These are phyloP conservation scores for Akanthomyces lecanii DNA, from an alignment of 2,329 filamentous ascomycete species.

Conservation along the genomic window DNA sequence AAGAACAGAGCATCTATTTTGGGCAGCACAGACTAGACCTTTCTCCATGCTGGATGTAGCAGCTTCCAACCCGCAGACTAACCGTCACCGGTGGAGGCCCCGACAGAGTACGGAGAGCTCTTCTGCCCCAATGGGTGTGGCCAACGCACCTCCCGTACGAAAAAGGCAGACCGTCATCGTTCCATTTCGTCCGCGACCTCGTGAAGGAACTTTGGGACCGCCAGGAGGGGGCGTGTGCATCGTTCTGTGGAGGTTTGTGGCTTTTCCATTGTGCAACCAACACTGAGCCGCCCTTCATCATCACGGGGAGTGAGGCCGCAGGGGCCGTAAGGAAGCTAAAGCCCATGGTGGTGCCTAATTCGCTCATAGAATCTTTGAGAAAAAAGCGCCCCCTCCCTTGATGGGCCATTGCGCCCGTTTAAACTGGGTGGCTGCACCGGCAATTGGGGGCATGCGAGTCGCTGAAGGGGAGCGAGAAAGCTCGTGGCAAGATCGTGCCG, in stretches of 20 bases:
- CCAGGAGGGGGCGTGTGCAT: constrained; percentile 12
- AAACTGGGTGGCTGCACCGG: background rate
- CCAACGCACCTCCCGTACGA: background rate
- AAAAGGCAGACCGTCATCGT: background rate
- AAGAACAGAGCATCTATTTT: background rate
- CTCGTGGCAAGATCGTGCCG: constrained; percentile 9
- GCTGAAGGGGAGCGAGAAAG: constrained; percentile 7
- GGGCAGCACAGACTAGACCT: background rate
- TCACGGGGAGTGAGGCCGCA: background rate
- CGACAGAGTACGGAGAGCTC: background rate
- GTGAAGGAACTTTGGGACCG: constrained; percentile 1
- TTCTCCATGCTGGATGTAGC: background rate
- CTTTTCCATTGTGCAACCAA: constrained; percentile 10
- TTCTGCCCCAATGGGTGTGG: background rate
- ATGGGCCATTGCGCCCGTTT: background rate
- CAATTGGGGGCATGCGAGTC: background rate
- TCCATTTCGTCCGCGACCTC: background rate
- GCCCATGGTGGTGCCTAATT: background rate
- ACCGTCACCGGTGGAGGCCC: background rate
- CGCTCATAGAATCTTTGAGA: background rate
- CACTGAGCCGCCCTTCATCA: constrained; percentile 4
- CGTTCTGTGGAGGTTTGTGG: constrained; percentile 5
- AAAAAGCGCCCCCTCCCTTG: background rate
- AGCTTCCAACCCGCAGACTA: background rate
- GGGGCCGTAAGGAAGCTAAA: background rate